Evolutionary conservation across 306 rosid genomes (phyloP).

Genomic region (Pterocarpus santalinus): DNA sequence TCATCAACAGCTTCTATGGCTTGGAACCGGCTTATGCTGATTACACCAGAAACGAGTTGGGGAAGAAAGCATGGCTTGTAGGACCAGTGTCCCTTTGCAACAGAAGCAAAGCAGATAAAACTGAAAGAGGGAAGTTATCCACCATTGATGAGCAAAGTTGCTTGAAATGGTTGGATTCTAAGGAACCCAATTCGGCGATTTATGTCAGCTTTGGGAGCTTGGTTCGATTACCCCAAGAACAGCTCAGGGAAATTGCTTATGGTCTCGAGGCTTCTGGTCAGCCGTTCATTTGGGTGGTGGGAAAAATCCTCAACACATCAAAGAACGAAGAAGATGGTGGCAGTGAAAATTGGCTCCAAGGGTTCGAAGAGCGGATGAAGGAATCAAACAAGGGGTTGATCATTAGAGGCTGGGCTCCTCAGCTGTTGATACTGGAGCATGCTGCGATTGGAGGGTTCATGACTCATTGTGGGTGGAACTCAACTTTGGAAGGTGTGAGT

Average conservation of each 20-base stretch:
- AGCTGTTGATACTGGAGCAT: constrained; percentile 69
- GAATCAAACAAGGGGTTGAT: constrained; percentile 62
- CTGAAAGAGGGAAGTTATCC: constrained; percentile 56
- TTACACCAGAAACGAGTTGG: constrained; percentile 39
- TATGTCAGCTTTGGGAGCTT: constrained; percentile 70
- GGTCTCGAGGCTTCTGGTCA: constrained; percentile 65
- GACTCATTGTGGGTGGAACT: constrained; percentile 90
- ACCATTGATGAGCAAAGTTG: constrained; percentile 58
- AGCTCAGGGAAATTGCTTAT: constrained; percentile 65
- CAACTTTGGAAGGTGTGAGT: constrained; percentile 65
- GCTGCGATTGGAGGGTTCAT: constrained; percentile 65
- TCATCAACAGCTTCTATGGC: constrained; percentile 67
- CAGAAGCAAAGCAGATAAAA: constrained; percentile 49
- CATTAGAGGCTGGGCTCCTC: constrained; percentile 78
- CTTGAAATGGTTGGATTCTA: constrained; percentile 63
- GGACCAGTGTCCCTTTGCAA: constrained; percentile 74
- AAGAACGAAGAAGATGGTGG: constrained; percentile 34
- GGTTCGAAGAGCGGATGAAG: constrained; percentile 61
- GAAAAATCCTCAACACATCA: constrained; percentile 40
- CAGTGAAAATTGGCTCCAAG: constrained; percentile 42
- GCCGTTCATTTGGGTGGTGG: constrained; percentile 75
- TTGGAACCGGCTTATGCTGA: constrained; percentile 66
- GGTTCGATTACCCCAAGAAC: constrained; percentile 48
- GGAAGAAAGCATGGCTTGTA: constrained; percentile 61
- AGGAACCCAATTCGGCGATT: constrained; percentile 65